These are phyloP conservation scores for Sporobolus alterniflorus DNA, from an alignment of 202 grass and related monocot species.

Conservation along the genomic window DNA sequence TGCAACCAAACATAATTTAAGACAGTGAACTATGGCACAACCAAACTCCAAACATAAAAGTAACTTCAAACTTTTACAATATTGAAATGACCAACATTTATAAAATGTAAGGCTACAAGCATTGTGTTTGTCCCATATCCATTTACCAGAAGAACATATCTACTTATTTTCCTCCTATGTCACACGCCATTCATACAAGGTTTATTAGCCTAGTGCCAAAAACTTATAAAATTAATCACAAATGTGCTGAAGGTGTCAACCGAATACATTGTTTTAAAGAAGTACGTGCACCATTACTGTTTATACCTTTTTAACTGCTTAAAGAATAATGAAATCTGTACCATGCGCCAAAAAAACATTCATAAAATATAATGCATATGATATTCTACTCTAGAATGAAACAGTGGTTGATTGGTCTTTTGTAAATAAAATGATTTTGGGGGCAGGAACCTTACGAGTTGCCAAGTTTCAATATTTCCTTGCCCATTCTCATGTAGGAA, in stretches of 20 bases:
- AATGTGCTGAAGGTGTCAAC: not conserved
- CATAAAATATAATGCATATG: not conserved
- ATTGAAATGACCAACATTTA: not conserved
- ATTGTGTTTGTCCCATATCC: not conserved
- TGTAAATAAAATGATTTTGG: not conserved
- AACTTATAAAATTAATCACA: not conserved
- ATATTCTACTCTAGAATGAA: not conserved
- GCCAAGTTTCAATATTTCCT: conserved; percentile 70
- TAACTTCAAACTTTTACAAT: not conserved
- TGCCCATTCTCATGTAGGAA: conserved; percentile 51
- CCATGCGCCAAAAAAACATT: not conserved
- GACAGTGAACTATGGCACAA: too few relatives aligned
- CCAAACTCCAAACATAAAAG: too few relatives aligned
- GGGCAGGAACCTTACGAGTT: conserved; percentile 66
- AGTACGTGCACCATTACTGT: not conserved
- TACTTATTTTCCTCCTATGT: not conserved
- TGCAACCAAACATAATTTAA: too few relatives aligned
- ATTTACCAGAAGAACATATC: not conserved
- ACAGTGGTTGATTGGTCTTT: not conserved
- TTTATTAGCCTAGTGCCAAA: not conserved
- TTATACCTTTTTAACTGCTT: not conserved
- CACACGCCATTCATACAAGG: not conserved
- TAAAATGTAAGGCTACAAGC: not conserved
- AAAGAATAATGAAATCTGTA: not conserved
- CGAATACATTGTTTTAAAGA: not conserved